A percentile compares a stretch with the other conserved stretches of the same genome.
These are phyloP conservation scores for Arbutus unedo DNA, from an alignment of 148 eudicot genomes.

Conservation along the genomic window DNA sequence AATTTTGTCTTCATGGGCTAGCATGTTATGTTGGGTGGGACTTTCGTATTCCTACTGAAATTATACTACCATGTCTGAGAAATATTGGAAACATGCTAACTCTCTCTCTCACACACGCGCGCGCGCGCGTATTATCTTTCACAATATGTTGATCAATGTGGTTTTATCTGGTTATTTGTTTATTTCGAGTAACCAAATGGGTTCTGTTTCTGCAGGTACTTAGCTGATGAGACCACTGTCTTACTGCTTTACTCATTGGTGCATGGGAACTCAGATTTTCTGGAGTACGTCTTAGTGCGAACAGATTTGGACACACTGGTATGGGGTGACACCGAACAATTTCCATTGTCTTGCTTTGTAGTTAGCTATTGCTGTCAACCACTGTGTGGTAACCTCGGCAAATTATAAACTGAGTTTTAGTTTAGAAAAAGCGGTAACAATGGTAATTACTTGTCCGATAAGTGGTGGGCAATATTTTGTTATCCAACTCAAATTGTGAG, in stretches of 20 bases:
- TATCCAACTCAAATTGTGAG: neutral
- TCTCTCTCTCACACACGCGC: neutral
- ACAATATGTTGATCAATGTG: neutral
- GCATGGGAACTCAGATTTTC: conserved; percentile 85
- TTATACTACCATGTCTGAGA: neutral
- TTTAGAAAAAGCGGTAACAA: neutral
- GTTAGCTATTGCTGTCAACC: neutral
- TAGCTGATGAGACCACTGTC: conserved; percentile 74
- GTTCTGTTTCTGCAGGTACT: conserved; percentile 46
- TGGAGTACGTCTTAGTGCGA: conserved; percentile 95
- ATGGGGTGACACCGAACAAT: conserved; percentile 23
- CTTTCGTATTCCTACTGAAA: neutral
- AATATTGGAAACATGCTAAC: neutral
- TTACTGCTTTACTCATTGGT: conserved; percentile 78
- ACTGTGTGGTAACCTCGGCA: neutral
- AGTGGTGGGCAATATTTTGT: neutral
- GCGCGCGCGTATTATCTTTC: neutral
- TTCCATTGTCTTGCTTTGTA: neutral
- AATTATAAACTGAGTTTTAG: neutral
- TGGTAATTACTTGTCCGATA: neutral
- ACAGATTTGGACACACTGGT: conserved; percentile 98
- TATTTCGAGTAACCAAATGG: neutral
- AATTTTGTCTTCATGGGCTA: neutral
- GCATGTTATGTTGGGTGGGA: neutral
- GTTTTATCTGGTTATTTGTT: neutral